phyloP scores from a whole-genome alignment of 192 early-diverging fungal species.

The Ramicandelaber brevisporus region DNA sequence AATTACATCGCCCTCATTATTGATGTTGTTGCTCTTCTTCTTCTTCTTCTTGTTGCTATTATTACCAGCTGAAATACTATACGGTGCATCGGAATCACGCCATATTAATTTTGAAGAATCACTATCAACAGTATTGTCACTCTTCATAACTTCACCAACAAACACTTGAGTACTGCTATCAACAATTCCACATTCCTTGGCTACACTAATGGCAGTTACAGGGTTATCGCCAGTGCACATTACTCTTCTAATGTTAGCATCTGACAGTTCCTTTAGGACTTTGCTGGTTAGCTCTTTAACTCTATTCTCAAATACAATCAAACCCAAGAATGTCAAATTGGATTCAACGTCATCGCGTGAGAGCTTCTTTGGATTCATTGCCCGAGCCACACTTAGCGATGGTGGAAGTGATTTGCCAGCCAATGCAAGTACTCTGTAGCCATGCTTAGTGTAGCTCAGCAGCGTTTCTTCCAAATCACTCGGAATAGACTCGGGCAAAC shows the following conservation, averaged over 20 bases:
- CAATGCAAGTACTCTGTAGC: conserved; percentile 90
- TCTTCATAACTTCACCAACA: conserved; percentile 24
- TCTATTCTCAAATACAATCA: conserved; percentile 98
- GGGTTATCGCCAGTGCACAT: conserved; percentile 99
- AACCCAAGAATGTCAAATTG: conserved; percentile 71
- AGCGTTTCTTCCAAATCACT: conserved; percentile 57
- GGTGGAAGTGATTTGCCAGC: conserved; percentile 50
- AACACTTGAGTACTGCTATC: conserved; percentile 44
- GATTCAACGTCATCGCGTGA: conserved; percentile 64
- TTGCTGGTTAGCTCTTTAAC: conserved; percentile 63
- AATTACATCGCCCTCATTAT: conserved; percentile 15
- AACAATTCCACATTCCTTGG: conserved; percentile 79
- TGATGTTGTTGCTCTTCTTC: too few relatives aligned
- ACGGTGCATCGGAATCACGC: conserved; percentile 31
- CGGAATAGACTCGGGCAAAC: conserved; percentile 58
- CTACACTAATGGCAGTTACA: conserved; percentile 83
- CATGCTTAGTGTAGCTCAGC: conserved; percentile 73
- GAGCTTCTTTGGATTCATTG: conserved; percentile 38
- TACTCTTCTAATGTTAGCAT: conserved; percentile 72
- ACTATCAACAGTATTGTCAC: not conserved
- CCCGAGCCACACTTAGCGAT: conserved; percentile 8
- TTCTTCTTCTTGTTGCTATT: too few relatives aligned
- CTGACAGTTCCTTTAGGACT: conserved; percentile 47
- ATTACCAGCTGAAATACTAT: too few relatives aligned
- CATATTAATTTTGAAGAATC: conserved; percentile 3